Evolutionary conservation across 306 rosid species (phyloP), one percentile per base, ranked within the genome.

Genomic region (Sesbania bispinosa): DNA sequence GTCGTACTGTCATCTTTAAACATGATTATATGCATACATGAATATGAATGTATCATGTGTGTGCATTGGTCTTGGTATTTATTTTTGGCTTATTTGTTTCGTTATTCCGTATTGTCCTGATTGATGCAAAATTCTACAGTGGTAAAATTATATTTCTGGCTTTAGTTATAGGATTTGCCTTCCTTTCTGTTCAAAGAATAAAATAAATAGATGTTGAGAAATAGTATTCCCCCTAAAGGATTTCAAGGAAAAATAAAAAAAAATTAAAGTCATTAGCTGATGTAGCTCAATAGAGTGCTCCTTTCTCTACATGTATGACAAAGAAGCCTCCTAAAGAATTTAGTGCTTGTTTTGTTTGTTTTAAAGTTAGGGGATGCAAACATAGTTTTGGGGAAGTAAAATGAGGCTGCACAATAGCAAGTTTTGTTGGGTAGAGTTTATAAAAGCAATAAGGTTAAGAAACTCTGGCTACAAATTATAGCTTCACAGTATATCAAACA

Each of bases 61-160:
- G 29, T 32, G 36, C 24, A 43, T 69, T 48, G 43, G 35, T 53
- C 47, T 69, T 58, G 10, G 46, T 46, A 57, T 43, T 32, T 26
- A 16, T 29, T 29, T 16, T 20, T 59, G 60, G 69, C 59, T 45
- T 46, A 19, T 10, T 18, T 67, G 73, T 67, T 64, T 18, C 52
- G 14, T 18, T 64, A 46, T 55, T 73, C 46, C 24, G 29, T 21
- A 20, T 57, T 27, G 53, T 19, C 69, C 39, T 6, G 36, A 71
- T 7, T 8, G 23, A 16, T 55, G 67, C 11, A 4, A 43, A 50
- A 42, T 29, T 61, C 58, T 39, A 8, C 0, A 16, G 58, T 20
- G 68, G 42, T 63, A 24, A 58, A 67, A 54, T 65, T 55, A 16
- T 26, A 35, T 16, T 24, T 63, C 42, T 36, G 63, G 52, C 39